phyloP scores from a whole-genome alignment of 371 early-diverging fungal species.

The Lichtheimia ornata region DNA sequence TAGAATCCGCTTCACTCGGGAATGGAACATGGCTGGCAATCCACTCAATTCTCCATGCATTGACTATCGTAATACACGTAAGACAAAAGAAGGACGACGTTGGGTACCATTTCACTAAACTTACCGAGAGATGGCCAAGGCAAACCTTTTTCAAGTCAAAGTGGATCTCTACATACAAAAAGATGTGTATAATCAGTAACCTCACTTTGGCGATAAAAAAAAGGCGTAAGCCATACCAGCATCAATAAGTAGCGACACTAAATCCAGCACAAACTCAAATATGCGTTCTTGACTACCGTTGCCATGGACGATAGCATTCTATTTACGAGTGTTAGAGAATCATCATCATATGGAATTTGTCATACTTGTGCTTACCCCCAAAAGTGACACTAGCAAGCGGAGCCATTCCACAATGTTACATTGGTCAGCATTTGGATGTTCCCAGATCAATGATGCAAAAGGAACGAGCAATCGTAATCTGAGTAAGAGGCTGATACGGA shows the following conservation, averaged over 20 bases:
- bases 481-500: conserved; percentile 47
- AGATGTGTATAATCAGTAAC: too few relatives aligned
- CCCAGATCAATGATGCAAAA: conserved; percentile 58
- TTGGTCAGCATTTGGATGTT: conserved; percentile 49
- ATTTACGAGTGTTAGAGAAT: not conserved
- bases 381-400: conserved; percentile 31
- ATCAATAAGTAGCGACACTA: conserved; percentile 62
- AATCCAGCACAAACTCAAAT: conserved; percentile 63
- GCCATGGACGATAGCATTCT: conserved; percentile 62
- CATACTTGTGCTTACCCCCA: conserved; percentile 33
- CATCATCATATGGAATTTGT: not conserved
- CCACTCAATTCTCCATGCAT: conserved; percentile 42
- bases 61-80: conserved; percentile 15
- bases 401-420: conserved; percentile 54
- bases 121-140: conserved; percentile 32
- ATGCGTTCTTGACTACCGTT: conserved; percentile 63
- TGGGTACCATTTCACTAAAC: conserved; percentile 6
- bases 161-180: conserved; percentile 31
- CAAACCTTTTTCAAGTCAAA: conserved; percentile 37
- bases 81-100: not conserved
- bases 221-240: conserved; percentile 20
- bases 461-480: conserved; percentile 58
- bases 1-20: conserved; percentile 58
- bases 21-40: conserved; percentile 57
- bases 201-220: too few relatives aligned